These are phyloP conservation scores for Primulina eburnea DNA, from an alignment of 257 asterid species.

Conservation along the genomic window DNA sequence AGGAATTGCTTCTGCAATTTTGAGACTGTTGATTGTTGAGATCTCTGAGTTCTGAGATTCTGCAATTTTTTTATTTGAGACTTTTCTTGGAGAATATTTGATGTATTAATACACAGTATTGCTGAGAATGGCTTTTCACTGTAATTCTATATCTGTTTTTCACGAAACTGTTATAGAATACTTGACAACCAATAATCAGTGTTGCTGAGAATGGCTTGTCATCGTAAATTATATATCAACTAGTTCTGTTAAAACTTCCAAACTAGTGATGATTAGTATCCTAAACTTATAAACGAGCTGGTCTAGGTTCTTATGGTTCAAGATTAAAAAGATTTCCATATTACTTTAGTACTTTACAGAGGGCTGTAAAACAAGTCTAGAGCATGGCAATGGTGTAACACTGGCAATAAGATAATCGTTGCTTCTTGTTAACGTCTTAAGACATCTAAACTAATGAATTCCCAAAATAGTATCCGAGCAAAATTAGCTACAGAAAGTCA, in stretches of 20 bases:
- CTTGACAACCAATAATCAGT: too few relatives aligned
- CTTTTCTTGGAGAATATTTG: neutral
- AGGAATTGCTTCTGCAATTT: neutral
- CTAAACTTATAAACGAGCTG: neutral
- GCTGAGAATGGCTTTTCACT: too few relatives aligned
- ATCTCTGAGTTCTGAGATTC: constrained; percentile 6
- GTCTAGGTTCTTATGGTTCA: neutral
- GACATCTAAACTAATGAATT: neutral
- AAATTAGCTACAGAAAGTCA: neutral
- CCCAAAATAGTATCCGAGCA: neutral
- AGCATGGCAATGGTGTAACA: neutral
- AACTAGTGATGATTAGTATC: neutral
- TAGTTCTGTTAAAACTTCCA: too few relatives aligned
- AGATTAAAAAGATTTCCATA: neutral
- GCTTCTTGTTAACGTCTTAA: neutral
- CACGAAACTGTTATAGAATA: too few relatives aligned
- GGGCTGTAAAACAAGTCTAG: neutral
- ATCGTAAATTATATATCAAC: too few relatives aligned
- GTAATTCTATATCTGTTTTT: too few relatives aligned
- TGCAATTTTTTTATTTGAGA: constrained; percentile 1
- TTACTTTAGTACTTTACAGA: neutral
- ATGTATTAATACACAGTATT: neutral
- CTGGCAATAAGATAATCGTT: neutral
- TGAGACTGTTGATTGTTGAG: constrained; percentile 14
- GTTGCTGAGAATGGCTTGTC: too few relatives aligned